These are phyloP conservation scores for Solanum paucissectum DNA, from an alignment of 257 asterid genomes.

Conservation along the genomic window DNA sequence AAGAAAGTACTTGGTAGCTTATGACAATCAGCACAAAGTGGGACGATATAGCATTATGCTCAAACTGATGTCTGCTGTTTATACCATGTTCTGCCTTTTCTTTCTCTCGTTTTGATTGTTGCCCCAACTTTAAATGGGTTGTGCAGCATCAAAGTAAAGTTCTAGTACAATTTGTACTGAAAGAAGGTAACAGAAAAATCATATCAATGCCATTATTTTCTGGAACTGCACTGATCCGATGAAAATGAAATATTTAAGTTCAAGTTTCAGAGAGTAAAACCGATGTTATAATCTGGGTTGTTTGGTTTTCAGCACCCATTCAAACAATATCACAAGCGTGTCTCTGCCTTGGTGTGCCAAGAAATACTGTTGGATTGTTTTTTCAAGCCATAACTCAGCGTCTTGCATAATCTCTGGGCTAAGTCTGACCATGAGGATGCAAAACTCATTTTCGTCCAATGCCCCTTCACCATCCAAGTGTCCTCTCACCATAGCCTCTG, in stretches of 20 bases:
- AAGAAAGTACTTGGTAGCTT: not conserved
- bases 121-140: not conserved
- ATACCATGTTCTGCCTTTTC: not conserved
- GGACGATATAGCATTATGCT: not conserved
- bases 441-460: constrained; percentile 51
- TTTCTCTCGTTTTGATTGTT: not conserved
- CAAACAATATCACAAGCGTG: not conserved
- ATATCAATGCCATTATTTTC: not conserved
- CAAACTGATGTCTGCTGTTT: not conserved
- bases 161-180: not conserved
- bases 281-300: not conserved
- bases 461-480: constrained; percentile 68
- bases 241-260: not conserved
- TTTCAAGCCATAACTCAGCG: constrained; percentile 72
- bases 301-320: not conserved
- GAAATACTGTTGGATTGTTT: constrained; percentile 36
- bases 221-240: not conserved
- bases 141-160: not conserved
- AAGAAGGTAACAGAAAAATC: not conserved
- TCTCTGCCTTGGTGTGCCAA: not conserved
- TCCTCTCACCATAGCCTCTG: constrained; percentile 55
- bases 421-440: constrained; percentile 71
- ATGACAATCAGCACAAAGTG: not conserved
- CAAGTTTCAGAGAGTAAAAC: not conserved
- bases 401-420: constrained; percentile 81